Percentiles rank a stretch among this genome's conserved stretches.
These are phyloP conservation scores for Senecio squalidus DNA, from an alignment of 140 eudicot species.

Conservation along the genomic window DNA sequence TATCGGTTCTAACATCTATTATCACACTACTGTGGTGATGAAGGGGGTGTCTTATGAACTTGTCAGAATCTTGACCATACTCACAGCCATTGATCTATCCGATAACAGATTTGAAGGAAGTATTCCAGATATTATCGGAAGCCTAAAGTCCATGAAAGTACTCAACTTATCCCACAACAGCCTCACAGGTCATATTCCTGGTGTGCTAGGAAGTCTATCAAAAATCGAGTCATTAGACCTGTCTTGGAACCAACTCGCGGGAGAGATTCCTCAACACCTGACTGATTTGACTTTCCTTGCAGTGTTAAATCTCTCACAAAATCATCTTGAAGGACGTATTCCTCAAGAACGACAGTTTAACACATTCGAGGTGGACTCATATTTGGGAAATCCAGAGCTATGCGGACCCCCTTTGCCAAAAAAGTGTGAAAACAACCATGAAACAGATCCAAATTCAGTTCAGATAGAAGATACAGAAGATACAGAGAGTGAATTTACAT, in stretches of 20 bases:
- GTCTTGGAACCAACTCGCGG: slow-evolving; percentile 20
- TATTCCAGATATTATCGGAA: slow-evolving; percentile 8
- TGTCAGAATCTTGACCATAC: neutral
- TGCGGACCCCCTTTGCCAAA: slow-evolving; percentile 30
- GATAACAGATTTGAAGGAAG: slow-evolving; percentile 4
- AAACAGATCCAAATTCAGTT: too few species aligned
- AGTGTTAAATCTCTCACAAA: slow-evolving; percentile 12
- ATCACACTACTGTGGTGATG: neutral
- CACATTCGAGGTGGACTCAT: slow-evolving; percentile 20
- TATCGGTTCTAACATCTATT: neutral
- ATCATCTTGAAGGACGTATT: slow-evolving; percentile 22
- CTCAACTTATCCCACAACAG: slow-evolving; percentile 21
- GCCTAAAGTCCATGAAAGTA: neutral
- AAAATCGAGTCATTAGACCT: slow-evolving; percentile 15
- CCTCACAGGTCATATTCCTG: slow-evolving; percentile 14
- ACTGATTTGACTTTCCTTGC: slow-evolving; percentile 3
- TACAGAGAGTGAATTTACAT: slow-evolving; percentile 17
- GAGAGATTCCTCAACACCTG: slow-evolving; percentile 18
- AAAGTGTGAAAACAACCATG: too few species aligned
- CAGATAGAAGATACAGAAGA: neutral
- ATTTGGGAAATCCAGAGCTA: slow-evolving; percentile 9
- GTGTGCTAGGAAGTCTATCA: neutral
- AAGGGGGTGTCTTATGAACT: neutral
- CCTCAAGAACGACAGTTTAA: slow-evolving; percentile 21
- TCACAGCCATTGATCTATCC: slow-evolving; percentile 9